Evolutionary conservation across 805 yeast species (phyloP), one percentile per base, ranked within the genome.

Genomic region (Teunomyces kruisii): DNA sequence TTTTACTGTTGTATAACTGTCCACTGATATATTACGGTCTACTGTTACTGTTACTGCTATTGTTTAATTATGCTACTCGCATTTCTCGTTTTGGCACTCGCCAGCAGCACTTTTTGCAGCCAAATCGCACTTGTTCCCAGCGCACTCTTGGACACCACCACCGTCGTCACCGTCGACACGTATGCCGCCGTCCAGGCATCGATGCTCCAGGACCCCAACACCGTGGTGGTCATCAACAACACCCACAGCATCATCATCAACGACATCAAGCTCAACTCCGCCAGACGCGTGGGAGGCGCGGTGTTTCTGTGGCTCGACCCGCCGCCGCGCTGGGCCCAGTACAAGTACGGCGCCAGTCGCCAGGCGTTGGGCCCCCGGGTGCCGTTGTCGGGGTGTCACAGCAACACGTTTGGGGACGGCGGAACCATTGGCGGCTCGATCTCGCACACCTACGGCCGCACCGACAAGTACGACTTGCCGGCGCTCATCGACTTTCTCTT

Each of bases 371-470:
- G 58, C 3, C 46, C 46, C 6, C 32, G 32, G 4, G 8, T 38
- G 4, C 58, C 65, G 0, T 17, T 56, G 8, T 47, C 59, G 1
- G 61, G 56, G 28, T 59, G 63, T 32, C 52, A 57, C 31, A 48
- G 46, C 40, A 47, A 33, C 13, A 35, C 26, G 7, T 40, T 42
- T 22, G 65, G 64, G 1, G 55, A 53, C 26, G 64, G 58, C 1
- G 62, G 62, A 3, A 10, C 46, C n/a, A 19, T 59, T 10, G 24
- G 39, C 9, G 61, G 60, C 10, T 13, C 49, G 17, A 47, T 57
- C 17, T 33, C 53, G 6, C 46, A 40, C 19, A 39, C 42, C 2
- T 31, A 55, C 29, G 61, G 62, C 1, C 31, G 32, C 19, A 42
- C 52, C 2, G 45, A 47, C 3, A 24, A 51, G 12, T 40, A 52